phyloP scores from a whole-genome alignment of 129 eudicot species.

The Flaveria sonorensis region DNA sequence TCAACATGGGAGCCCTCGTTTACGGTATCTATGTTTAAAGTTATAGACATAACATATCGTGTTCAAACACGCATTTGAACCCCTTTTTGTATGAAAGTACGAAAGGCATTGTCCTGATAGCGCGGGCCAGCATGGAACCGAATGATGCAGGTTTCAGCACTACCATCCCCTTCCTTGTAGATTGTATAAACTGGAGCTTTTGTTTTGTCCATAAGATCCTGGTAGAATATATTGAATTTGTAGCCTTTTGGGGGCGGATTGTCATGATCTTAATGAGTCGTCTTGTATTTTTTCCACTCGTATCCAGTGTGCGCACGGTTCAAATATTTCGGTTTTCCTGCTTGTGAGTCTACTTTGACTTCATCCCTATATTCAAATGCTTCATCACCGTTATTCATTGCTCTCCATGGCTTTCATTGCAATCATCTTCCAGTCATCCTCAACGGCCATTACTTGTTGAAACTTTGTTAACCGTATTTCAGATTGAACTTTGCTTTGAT shows the following conservation, averaged over 20 bases:
- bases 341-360: slow-evolving; percentile 97
- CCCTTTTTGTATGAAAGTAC: too few relatives aligned
- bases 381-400: slow-evolving; percentile 89
- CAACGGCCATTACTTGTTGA: slow-evolving; percentile 68
- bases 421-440: slow-evolving; percentile 71
- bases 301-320: slow-evolving; percentile 97
- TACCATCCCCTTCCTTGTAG: slow-evolving; percentile 91
- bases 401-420: slow-evolving; percentile 92
- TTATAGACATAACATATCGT: too few relatives aligned
- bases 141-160: background rate
- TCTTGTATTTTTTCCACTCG: slow-evolving; percentile 97
- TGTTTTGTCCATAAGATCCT: slow-evolving; percentile 86
- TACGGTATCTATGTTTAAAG: too few relatives aligned
- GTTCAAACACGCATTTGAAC: too few relatives aligned
- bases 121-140: too few relatives aligned
- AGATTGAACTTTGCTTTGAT: too few relatives aligned
- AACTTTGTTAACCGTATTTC: slow-evolving; percentile 32
- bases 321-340: slow-evolving; percentile 92
- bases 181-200: slow-evolving; percentile 85
- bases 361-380: slow-evolving; percentile 83
- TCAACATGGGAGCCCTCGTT: too few relatives aligned
- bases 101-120: too few relatives aligned
- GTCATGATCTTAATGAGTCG: slow-evolving; percentile 95
- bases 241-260: slow-evolving; percentile 98
- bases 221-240: slow-evolving; percentile 92